These are phyloP conservation scores for Lycium barbarum DNA, from an alignment of 257 asterid species.

Conservation along the genomic window DNA sequence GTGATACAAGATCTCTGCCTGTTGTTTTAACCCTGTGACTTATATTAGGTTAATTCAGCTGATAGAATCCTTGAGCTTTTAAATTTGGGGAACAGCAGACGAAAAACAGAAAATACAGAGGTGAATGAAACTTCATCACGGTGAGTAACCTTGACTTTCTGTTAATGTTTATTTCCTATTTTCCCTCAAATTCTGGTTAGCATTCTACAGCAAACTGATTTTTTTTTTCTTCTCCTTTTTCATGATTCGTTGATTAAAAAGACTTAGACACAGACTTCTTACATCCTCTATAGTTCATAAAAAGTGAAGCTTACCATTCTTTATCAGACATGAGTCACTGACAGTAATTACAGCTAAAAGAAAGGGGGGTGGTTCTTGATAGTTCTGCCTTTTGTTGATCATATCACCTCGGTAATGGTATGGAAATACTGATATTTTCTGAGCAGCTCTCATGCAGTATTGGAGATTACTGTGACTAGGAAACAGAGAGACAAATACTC, in stretches of 20 bases:
- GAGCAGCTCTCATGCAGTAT: constrained; percentile 92
- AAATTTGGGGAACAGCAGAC: constrained; percentile 88
- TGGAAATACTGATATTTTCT: constrained; percentile 27
- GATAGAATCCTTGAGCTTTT: constrained; percentile 89
- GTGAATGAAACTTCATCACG: constrained; percentile 94
- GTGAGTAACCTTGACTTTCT: constrained; percentile 52
- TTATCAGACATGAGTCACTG: not conserved
- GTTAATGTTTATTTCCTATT: not conserved
- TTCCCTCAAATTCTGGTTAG: not conserved
- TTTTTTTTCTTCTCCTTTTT: not conserved
- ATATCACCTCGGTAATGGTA: constrained; percentile 15
- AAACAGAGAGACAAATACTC: constrained; percentile 69
- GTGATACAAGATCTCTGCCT: constrained; percentile 18
- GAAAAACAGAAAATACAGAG: constrained; percentile 95
- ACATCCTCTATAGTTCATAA: constrained; percentile 2
- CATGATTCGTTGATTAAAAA: not conserved
- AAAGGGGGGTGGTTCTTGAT: constrained; percentile 17
- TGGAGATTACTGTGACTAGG: constrained; percentile 83
- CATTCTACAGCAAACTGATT: constrained; percentile 13
- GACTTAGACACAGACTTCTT: not conserved
- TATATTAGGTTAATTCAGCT: constrained; percentile 86
- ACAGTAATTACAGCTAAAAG: constrained; percentile 1
- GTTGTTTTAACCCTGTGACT: constrained; percentile 37
- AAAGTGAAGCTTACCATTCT: constrained; percentile 14
- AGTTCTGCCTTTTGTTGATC: not conserved